Percentiles rank a stretch among this genome's conserved stretches.
phyloP scores from a whole-genome alignment of 106 monocot species.

The Agapanthus africanus region DNA sequence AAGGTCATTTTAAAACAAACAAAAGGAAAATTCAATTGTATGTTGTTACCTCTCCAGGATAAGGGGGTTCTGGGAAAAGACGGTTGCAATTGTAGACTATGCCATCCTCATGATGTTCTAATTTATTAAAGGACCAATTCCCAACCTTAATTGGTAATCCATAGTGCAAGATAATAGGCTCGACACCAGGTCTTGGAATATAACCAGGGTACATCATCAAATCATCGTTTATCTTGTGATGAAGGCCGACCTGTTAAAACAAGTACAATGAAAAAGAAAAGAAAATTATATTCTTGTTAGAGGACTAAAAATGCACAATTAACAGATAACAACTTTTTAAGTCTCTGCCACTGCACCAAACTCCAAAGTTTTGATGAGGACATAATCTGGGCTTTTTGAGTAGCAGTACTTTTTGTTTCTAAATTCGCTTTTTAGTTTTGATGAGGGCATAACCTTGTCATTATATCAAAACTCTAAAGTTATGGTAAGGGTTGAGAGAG shows the following conservation, averaged over 20 bases:
- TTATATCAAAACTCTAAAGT: too few relatives aligned
- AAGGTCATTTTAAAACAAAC: background rate
- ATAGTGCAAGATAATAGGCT: conserved; percentile 92
- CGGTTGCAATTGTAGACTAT: conserved; percentile 95
- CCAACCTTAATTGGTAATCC: conserved; percentile 89
- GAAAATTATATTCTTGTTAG: background rate
- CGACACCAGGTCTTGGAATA: conserved; percentile 56
- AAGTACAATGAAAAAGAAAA: background rate
- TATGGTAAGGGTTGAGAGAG: too few relatives aligned
- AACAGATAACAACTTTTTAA: conserved; percentile 14
- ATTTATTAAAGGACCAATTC: conserved; percentile 88
- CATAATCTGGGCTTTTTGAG: too few relatives aligned
- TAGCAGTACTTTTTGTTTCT: too few relatives aligned
- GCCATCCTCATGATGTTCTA: conserved; percentile 81
- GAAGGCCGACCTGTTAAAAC: conserved; percentile 79
- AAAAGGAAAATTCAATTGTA: background rate
- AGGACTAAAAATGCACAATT: conserved; percentile 2
- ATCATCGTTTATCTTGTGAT: conserved; percentile 86
- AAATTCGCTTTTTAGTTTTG: too few relatives aligned
- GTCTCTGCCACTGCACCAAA: too few relatives aligned
- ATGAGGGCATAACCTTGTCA: too few relatives aligned
- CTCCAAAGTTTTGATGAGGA: too few relatives aligned
- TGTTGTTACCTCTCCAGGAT: conserved; percentile 72
- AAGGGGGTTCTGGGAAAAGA: conserved; percentile 81
- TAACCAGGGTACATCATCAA: conserved; percentile 98